phyloP scores from a whole-genome alignment of 164 flowering plant species.

The Santalum album region DNA sequence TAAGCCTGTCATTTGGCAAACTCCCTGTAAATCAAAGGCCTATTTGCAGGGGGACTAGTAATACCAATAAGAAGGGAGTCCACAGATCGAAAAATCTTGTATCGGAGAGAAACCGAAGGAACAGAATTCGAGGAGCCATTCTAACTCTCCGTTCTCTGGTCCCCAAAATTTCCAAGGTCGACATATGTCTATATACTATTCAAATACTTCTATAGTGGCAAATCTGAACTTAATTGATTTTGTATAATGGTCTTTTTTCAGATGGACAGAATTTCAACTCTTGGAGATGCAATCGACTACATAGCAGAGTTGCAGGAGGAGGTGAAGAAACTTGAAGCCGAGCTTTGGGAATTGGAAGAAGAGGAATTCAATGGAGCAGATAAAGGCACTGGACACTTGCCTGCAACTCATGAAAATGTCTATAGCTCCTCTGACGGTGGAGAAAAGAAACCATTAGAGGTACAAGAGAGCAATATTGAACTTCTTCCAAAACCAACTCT shows the following conservation, averaged over 20 bases:
- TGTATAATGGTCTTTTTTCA: slow-evolving; percentile 7
- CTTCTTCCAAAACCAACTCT: neutral
- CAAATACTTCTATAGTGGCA: no score
- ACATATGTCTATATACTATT: neutral
- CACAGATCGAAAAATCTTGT: slow-evolving; percentile 39
- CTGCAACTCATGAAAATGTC: neutral
- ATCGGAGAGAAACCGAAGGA: slow-evolving; percentile 50
- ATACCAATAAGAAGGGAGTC: slow-evolving; percentile 1
- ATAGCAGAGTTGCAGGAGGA: slow-evolving; percentile 35
- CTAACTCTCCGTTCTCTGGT: slow-evolving; percentile 46
- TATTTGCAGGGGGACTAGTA: neutral
- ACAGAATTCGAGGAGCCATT: slow-evolving; percentile 32
- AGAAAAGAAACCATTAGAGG: slow-evolving; percentile 18
- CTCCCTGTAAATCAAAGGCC: neutral
- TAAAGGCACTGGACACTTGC: neutral
- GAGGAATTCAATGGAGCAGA: slow-evolving; percentile 8
- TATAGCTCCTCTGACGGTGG: neutral
- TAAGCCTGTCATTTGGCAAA: slow-evolving; percentile 6
- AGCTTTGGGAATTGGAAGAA: slow-evolving; percentile 31
- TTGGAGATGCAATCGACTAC: slow-evolving; percentile 49
- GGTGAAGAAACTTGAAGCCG: slow-evolving; percentile 23
- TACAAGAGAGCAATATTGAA: neutral
- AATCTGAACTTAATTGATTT: no score
- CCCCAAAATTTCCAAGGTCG: slow-evolving; percentile 61
- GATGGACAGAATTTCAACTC: slow-evolving; percentile 55